These are phyloP conservation scores for Limnanthes douglasii DNA, from an alignment of 345 rosid genomes.

Conservation along the genomic window DNA sequence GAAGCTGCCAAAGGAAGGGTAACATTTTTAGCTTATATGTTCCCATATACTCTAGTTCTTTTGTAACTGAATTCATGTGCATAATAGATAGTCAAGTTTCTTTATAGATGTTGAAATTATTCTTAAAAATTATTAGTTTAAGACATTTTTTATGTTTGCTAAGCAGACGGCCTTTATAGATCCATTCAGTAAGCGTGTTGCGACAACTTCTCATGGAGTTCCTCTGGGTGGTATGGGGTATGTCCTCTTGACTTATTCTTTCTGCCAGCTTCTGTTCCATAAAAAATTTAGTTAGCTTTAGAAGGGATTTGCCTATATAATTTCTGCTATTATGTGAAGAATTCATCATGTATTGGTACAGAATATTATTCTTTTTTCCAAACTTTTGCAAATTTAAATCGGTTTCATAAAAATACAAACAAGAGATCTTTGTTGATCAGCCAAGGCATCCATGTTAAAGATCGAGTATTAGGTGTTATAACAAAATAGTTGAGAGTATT, in stretches of 20 bases:
- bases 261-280: background rate
- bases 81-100: background rate
- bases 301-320: too few species aligned
- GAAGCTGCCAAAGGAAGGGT: constrained; percentile 63
- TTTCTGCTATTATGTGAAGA: too few species aligned
- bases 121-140: background rate
- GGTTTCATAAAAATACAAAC: background rate
- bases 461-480: too few species aligned
- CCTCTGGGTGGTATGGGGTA: constrained; percentile 85
- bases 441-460: too few species aligned
- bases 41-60: background rate
- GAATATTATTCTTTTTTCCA: background rate
- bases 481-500: too few species aligned
- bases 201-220: constrained; percentile 49
- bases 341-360: background rate
- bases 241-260: background rate
- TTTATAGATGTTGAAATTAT: constrained; percentile 1
- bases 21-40: constrained; percentile 8
- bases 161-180: constrained; percentile 40
- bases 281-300: background rate
- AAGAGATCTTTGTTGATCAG: background rate
- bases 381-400: background rate
- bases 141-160: background rate
- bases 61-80: background rate
- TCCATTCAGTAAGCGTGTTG: constrained; percentile 24